Conservation (phyloP, 768 basidiomycete species). For the Boletus rubroflammeus region DNA sequence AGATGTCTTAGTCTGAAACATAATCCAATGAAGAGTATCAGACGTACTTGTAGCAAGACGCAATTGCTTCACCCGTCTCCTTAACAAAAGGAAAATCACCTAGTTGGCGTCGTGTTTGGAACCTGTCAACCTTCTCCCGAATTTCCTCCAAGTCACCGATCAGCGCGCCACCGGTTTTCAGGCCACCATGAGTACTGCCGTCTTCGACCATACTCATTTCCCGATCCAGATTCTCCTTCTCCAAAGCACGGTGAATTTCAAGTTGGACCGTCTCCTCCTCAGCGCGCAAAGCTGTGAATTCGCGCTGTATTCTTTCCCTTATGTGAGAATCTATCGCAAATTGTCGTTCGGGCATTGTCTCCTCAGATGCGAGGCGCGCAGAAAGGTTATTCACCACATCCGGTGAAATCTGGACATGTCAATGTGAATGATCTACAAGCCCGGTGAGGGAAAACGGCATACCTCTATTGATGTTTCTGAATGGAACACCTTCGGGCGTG, state of each 20-base stretch:
- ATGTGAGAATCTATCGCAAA: constrained; percentile 70
- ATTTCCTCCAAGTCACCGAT: constrained; percentile 76
- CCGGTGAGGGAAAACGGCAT: constrained; percentile 7
- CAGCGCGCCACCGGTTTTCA: constrained; percentile 60
- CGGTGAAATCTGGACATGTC: constrained; percentile 63
- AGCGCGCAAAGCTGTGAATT: constrained; percentile 59
- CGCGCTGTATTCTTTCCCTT: constrained; percentile 64
- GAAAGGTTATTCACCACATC: constrained; percentile 78
- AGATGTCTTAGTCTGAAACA: not conserved
- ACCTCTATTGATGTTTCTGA: constrained; percentile 55
- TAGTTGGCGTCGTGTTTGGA: constrained; percentile 54
- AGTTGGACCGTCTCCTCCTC: constrained; percentile 68
- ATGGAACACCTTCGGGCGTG: constrained; percentile 55
- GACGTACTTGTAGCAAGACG: constrained; percentile 69
- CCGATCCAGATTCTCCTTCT: constrained; percentile 84
- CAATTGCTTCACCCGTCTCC: constrained; percentile 53
- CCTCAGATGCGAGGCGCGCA: constrained; percentile 56
- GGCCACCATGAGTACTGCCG: constrained; percentile 36
- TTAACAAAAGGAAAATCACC: constrained; percentile 55
- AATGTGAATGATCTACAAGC: constrained; percentile 7
- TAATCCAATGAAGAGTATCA: not conserved
- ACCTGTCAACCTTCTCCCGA: constrained; percentile 66
- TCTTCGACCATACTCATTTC: constrained; percentile 56
- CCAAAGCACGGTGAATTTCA: constrained; percentile 74
- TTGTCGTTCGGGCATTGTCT: constrained; percentile 66